Evolutionary conservation across 192 early-diverging fungal species (phyloP).

Genomic region (Oehlia diaphana): DNA sequence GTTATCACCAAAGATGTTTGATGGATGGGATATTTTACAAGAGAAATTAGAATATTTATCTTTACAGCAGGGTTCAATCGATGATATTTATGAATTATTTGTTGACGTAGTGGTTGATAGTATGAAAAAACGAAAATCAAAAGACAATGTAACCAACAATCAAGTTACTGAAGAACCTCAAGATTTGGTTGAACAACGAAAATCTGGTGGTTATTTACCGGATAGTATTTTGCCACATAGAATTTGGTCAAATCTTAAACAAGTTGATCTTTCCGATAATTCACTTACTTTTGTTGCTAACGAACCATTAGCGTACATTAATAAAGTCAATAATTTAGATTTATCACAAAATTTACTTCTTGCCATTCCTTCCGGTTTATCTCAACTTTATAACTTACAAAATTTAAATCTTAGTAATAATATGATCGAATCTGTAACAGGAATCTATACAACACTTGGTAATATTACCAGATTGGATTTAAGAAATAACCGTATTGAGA

Average conservation of each 20-base stretch:
- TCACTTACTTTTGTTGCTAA: constrained; percentile 40
- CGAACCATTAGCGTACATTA: constrained; percentile 41
- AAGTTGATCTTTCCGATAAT: constrained; percentile 53
- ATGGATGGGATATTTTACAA: constrained; percentile 52
- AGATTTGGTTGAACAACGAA: not conserved
- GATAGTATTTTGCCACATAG: constrained; percentile 30
- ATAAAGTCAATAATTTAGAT: constrained; percentile 47
- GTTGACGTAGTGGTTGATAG: constrained; percentile 40
- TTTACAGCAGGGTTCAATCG: constrained; percentile 42
- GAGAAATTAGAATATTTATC: constrained; percentile 43
- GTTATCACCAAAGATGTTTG: constrained; percentile 44
- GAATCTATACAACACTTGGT: constrained; percentile 51
- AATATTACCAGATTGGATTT: constrained; percentile 54
- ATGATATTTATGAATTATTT: constrained; percentile 49
- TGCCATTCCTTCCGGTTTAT: constrained; percentile 44
- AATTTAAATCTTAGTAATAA: constrained; percentile 55
- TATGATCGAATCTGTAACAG: constrained; percentile 50
- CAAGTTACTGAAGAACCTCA: not conserved
- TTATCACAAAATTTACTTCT: constrained; percentile 53
- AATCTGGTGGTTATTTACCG: constrained; percentile 26
- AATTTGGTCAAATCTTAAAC: constrained; percentile 42
- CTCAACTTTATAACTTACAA: constrained; percentile 49
- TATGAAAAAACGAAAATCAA: constrained; percentile 35
- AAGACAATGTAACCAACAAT: constrained; percentile 31
- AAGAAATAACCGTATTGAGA: constrained; percentile 49